Conservation (phyloP, 2,329 filamentous ascomycete genomes). For the Pyrenophora tritici-repentis region DNA sequence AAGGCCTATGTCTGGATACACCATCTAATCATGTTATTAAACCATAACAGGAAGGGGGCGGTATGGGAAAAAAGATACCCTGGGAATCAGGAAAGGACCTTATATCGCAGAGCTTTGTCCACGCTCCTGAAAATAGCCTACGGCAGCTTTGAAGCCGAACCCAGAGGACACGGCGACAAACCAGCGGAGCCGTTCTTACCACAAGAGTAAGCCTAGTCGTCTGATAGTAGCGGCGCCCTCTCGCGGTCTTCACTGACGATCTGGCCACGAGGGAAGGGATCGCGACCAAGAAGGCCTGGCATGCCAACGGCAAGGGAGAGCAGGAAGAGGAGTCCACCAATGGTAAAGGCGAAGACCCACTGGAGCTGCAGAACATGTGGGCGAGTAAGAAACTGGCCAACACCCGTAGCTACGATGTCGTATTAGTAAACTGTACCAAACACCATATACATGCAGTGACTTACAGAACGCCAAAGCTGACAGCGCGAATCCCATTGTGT, state of each 20-base stretch:
- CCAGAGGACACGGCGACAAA: too few relatives aligned
- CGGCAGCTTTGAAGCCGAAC: too few relatives aligned
- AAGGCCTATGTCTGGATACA: too few relatives aligned
- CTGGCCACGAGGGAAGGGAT: slow-evolving; percentile 56
- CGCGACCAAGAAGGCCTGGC: slow-evolving; percentile 65
- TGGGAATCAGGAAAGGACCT: too few relatives aligned
- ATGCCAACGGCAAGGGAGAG: slow-evolving; percentile 68
- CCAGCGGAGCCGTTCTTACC: too few relatives aligned
- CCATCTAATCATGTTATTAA: too few relatives aligned
- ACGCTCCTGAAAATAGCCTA: too few relatives aligned
- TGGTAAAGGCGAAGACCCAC: slow-evolving; percentile 89
- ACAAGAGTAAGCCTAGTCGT: slow-evolving; percentile 15
- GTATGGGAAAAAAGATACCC: too few relatives aligned
- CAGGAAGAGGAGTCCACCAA: slow-evolving; percentile 76
- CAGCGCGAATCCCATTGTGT: slow-evolving; percentile 78
- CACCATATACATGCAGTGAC: slow-evolving; percentile 18
- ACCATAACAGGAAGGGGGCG: too few relatives aligned
- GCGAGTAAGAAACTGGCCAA: slow-evolving; percentile 75
- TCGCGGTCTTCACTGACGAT: slow-evolving; percentile 58
- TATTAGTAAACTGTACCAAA: slow-evolving; percentile 1
- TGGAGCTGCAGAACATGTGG: slow-evolving; percentile 77
- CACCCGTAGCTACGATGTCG: slow-evolving; percentile 63
- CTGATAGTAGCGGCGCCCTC: slow-evolving; percentile 58
- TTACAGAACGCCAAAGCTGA: slow-evolving; percentile 72
- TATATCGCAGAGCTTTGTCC: too few relatives aligned